Evolutionary conservation across 1,284 basidiomycete species (phyloP), one percentile per base, ranked within the genome.

Genomic region (Anthracocystis setariae): DNA sequence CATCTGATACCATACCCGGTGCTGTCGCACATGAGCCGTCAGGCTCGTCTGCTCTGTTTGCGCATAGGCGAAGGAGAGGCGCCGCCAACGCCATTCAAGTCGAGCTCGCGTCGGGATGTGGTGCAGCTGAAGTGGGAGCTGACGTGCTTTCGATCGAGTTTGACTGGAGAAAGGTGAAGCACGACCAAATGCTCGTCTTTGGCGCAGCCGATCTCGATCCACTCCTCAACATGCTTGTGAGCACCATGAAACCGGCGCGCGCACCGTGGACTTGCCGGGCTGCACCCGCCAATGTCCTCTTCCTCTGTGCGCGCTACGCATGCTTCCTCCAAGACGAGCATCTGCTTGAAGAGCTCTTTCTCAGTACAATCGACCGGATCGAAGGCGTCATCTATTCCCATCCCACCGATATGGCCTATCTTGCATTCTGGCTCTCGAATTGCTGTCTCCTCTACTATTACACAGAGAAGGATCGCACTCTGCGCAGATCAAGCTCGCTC

Each of bases 381-480:
- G 94, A 98, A 84, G 91, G 92, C 52, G 89, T 88, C 17, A 91
- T 96, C 70, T 95, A 94, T 46, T 59, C 71, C 5, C 58, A 77
- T 24, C 62, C 76, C 10, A 93, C 95, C 71, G 92, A 97, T 78
- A 85, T 97, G 48, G 89, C 92, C 3, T 89, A 88, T 75, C 87
- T 95, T 21, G 88, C 93, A 21, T 98, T 97, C 83, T 98, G 96
- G 95, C 85, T 96, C 39, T 92, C 92, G 84, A 98, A 98, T 83
- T 88, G 89, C 24, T 92, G 92, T 8, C 84, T 93, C 15, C 91
- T 95, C 86, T 86, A 98, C 17, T 92, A 97, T 84, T 89, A 98
- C 54, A 87, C 96, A 82, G 89, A 91, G 59, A 91, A 65, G 33
- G 78, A 80, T 37, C 55, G 49, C 10, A 71, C 65, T 13, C 44